Percentiles rank a stretch among this genome's conserved stretches.
Evolutionary conservation across 129 eudicot species (phyloP).

Genomic region (Solidago caesia): DNA sequence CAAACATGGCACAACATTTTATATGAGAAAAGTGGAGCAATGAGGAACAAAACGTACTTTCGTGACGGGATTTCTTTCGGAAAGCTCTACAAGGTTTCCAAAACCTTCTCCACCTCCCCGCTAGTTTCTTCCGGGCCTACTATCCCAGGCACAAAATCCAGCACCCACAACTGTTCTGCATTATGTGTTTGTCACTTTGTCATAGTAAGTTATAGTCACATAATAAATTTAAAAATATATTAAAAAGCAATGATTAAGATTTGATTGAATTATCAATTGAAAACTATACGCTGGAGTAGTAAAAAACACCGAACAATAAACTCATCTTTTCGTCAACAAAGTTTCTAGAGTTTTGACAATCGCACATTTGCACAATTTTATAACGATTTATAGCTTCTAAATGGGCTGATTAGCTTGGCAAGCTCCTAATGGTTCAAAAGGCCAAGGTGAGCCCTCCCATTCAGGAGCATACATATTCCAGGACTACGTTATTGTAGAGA

Average conservation of each 20-base stretch:
- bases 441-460: no score
- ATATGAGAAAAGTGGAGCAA: constrained; percentile 1
- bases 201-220: constrained; percentile 13
- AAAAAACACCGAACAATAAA: neutral
- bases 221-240: neutral
- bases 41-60: constrained; percentile 43
- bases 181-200: constrained; percentile 35
- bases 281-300: constrained; percentile 1
- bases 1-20: neutral
- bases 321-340: neutral
- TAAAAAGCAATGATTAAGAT: neutral
- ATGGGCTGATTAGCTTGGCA: no score
- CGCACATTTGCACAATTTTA: no score
- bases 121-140: constrained; percentile 54
- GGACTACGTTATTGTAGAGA: no score
- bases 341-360: no score
- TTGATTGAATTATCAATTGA: neutral
- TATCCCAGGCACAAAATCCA: constrained; percentile 93
- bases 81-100: constrained; percentile 78
- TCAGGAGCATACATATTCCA: no score
- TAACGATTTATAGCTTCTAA: no score
- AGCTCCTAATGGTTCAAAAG: no score
- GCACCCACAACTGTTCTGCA: constrained; percentile 98
- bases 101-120: constrained; percentile 93
- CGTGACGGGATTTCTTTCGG: constrained; percentile 78